Evolutionary conservation across 2,329 filamentous ascomycete genomes (phyloP).

Genomic region (Cytospora piceicola): DNA sequence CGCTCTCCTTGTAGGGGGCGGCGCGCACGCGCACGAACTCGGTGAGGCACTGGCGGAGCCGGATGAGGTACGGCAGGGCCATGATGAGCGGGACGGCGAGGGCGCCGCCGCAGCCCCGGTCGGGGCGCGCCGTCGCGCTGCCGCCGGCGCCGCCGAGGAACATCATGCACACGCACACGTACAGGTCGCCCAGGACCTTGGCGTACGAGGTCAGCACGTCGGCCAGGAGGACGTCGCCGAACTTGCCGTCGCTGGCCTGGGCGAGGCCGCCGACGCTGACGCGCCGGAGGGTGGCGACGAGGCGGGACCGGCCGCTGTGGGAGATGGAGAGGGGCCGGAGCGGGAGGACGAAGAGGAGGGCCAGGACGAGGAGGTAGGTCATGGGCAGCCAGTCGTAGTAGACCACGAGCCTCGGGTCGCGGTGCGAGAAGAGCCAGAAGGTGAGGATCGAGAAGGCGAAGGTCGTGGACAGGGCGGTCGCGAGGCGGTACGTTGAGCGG

Average conservation of each 20-base stretch:
- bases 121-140: slow-evolving; percentile 78
- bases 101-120: slow-evolving; percentile 81
- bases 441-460: slow-evolving; percentile 72
- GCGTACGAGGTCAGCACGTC: slow-evolving; percentile 95
- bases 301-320: slow-evolving; percentile 71
- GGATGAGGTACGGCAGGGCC: slow-evolving; percentile 80
- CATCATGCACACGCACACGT: slow-evolving; percentile 83
- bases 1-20: slow-evolving; percentile 56
- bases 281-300: slow-evolving; percentile 75
- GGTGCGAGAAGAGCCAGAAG: slow-evolving; percentile 83
- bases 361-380: slow-evolving; percentile 74
- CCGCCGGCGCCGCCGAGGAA: slow-evolving; percentile 69
- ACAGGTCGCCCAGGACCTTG: slow-evolving; percentile 88
- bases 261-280: slow-evolving; percentile 86
- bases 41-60: slow-evolving; percentile 87
- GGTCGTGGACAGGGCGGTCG: slow-evolving; percentile 73
- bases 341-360: slow-evolving; percentile 73
- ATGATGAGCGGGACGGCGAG: slow-evolving; percentile 87
- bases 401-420: slow-evolving; percentile 69
- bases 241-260: slow-evolving; percentile 85
- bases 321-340: slow-evolving; percentile 66
- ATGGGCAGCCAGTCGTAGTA: slow-evolving; percentile 86
- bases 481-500: slow-evolving; percentile 83
- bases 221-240: slow-evolving; percentile 89
- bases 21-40: slow-evolving; percentile 77